Evolutionary conservation across 2,329 filamentous ascomycete genomes (phyloP).

Genomic region (Aureobasidium sp.): DNA sequence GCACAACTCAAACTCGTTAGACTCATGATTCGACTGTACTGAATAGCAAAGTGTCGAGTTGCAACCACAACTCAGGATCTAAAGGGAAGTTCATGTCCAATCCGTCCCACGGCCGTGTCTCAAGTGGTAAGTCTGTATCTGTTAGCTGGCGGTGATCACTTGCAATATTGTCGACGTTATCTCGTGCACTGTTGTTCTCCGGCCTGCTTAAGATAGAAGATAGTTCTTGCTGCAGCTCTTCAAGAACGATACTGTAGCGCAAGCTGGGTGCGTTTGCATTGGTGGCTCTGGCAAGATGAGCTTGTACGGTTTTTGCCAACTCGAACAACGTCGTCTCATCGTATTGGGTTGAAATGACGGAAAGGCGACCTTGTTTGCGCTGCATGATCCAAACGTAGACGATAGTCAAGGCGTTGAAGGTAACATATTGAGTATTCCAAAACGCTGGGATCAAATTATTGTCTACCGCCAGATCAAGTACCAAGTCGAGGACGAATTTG

Average conservation of each 20-base stretch:
- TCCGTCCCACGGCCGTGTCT: not conserved
- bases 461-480: not conserved
- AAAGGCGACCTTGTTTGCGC: not conserved
- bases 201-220: not conserved
- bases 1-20: too few species aligned
- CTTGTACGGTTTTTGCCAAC: not conserved
- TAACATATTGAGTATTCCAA: not conserved
- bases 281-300: slow-evolving; percentile 5
- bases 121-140: not conserved
- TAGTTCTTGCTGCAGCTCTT: slow-evolving; percentile 6
- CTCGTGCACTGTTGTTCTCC: not conserved
- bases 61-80: not conserved
- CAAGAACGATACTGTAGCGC: slow-evolving; percentile 11
- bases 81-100: not conserved
- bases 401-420: not conserved
- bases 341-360: not conserved
- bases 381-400: slow-evolving; percentile 11
- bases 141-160: not conserved
- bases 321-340: not conserved
- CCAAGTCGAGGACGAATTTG: slow-evolving; percentile 1
- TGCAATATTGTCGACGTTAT: not conserved
- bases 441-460: slow-evolving; percentile 8
- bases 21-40: not conserved
- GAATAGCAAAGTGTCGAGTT: not conserved
- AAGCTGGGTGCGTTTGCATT: not conserved